Conservation (phyloP, 352 stramenopile genomes). For the Pythium oligandrum region DNA sequence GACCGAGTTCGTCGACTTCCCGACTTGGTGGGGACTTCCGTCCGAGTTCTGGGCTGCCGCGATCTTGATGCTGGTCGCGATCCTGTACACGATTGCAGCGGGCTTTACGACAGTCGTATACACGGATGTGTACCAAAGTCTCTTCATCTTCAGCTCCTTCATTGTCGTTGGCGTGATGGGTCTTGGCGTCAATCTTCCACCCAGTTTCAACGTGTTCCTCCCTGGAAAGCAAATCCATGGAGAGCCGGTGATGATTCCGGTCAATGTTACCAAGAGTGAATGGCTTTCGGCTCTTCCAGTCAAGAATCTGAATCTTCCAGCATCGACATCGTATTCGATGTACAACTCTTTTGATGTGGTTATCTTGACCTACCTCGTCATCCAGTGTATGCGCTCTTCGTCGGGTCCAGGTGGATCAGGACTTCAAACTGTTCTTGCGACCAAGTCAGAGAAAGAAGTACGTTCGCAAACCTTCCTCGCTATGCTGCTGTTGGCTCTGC, state of each 20-base stretch:
- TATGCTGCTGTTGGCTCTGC: constrained; percentile 64
- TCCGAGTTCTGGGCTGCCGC: constrained; percentile 68
- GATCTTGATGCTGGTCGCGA: constrained; percentile 58
- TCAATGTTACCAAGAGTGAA: constrained; percentile 39
- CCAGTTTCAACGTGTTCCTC: constrained; percentile 56
- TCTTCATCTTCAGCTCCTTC: constrained; percentile 81
- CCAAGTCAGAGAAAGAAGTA: constrained; percentile 78
- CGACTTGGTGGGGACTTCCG: constrained; percentile 46
- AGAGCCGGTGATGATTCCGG: constrained; percentile 33
- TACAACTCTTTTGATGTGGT: constrained; percentile 68
- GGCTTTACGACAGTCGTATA: constrained; percentile 76
- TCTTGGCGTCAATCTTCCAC: constrained; percentile 46
- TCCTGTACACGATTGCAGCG: constrained; percentile 69
- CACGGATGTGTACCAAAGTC: constrained; percentile 79
- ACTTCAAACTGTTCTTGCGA: constrained; percentile 66
- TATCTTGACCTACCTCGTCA: constrained; percentile 50
- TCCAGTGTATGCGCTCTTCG: constrained; percentile 65
- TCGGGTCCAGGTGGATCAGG: constrained; percentile 64
- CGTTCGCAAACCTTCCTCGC: constrained; percentile 71
- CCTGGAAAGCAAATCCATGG: constrained; percentile 29
- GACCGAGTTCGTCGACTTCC: constrained; percentile 64
- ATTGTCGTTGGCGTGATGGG: constrained; percentile 55
- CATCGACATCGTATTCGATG: constrained; percentile 56
- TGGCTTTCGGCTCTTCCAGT: constrained; percentile 48
- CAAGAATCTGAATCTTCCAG: constrained; percentile 28